Evolutionary conservation across 345 rosid species (phyloP), one percentile per base, ranked within the genome.

Genomic region (Physaria fendleri): DNA sequence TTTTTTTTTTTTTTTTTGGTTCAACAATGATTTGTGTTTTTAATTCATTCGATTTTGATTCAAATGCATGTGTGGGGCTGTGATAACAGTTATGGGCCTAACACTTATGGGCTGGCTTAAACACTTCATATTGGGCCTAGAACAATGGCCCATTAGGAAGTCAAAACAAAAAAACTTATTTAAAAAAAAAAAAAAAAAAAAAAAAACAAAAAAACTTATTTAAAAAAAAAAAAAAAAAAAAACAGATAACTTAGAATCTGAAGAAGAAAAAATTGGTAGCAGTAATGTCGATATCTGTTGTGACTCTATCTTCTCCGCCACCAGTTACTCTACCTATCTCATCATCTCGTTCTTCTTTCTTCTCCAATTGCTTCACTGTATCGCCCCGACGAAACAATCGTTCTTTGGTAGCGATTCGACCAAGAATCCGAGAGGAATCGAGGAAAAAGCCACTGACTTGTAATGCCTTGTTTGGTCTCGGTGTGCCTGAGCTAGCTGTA

Each of bases 401-500:
- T 33, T 56, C 74, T 53, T 56, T 79, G 56, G 83, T 70, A 58
- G 33, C 78, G 34, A 75, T 60, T 54, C 74, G 71, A 62, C 56
- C 71, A 2, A 64, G 82, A 64, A 71, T 41, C 68, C 52, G 78
- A 62, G 59, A 33, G 20, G 70, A 18, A 13, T 76, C 76, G 41
- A 58, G 49, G 38, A 71, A 65, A 73, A 86, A 67, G 81, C 66
- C 78, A 62, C 59, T 86, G 3, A 46, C 81, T 61, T 86, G 90
- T 76, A 78, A 86, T 71, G 85, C 93, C 42, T 62, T 88, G 82
- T 92, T 92, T 47, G 98, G 98, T 43, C 82, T 92, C 7, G 96
- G 96, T 32, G 95, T 92, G 22, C 96, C 96, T 27, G 98, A 92
- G 73, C 84, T 92, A 20, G 96, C 81, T 41, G 98, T 92, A 57